A percentile compares a stretch with the other conserved stretches of the same genome.
These are phyloP conservation scores for Mucor lusitanicus DNA, from an alignment of 371 early-diverging fungal genomes.

Conservation along the genomic window DNA sequence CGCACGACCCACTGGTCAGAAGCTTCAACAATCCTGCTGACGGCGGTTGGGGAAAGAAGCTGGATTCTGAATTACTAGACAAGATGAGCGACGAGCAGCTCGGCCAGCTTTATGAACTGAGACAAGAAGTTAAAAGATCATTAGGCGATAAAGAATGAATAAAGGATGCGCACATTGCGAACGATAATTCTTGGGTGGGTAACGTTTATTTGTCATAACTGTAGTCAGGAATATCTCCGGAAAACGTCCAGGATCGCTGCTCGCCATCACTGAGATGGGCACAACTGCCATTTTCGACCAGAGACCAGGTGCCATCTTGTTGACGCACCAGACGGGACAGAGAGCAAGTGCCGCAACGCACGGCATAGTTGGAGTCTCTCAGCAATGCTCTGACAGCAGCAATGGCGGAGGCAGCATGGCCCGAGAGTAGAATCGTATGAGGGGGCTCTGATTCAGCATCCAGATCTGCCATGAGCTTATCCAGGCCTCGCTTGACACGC, in stretches of 20 bases:
- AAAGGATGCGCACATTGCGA: not conserved
- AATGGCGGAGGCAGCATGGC: slow-evolving; percentile 46
- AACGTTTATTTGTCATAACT: slow-evolving; percentile 15
- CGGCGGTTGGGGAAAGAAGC: slow-evolving; percentile 55
- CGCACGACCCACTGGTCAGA: slow-evolving; percentile 35
- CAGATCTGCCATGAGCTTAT: slow-evolving; percentile 22
- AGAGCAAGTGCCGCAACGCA: slow-evolving; percentile 32
- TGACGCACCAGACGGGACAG: slow-evolving; percentile 32
- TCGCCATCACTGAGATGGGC: slow-evolving; percentile 33
- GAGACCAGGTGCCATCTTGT: slow-evolving; percentile 26
- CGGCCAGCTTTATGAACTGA: slow-evolving; percentile 66
- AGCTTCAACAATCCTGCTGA: slow-evolving; percentile 36
- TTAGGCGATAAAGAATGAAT: slow-evolving; percentile 31
- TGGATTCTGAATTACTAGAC: slow-evolving; percentile 52
- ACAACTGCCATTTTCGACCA: slow-evolving; percentile 26
- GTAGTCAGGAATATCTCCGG: slow-evolving; percentile 45
- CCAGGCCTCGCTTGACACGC: slow-evolving; percentile 32
- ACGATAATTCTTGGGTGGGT: not conserved
- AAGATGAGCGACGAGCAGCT: slow-evolving; percentile 70
- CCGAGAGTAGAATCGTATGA: slow-evolving; percentile 26
- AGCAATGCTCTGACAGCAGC: slow-evolving; percentile 37
- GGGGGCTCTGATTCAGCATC: slow-evolving; percentile 22
- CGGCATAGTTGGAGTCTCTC: slow-evolving; percentile 23
- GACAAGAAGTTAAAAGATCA: slow-evolving; percentile 55
- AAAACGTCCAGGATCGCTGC: slow-evolving; percentile 41